These are phyloP conservation scores for Ustilago xerochloae DNA, from an alignment of 1,284 basidiomycete genomes.

Conservation along the genomic window DNA sequence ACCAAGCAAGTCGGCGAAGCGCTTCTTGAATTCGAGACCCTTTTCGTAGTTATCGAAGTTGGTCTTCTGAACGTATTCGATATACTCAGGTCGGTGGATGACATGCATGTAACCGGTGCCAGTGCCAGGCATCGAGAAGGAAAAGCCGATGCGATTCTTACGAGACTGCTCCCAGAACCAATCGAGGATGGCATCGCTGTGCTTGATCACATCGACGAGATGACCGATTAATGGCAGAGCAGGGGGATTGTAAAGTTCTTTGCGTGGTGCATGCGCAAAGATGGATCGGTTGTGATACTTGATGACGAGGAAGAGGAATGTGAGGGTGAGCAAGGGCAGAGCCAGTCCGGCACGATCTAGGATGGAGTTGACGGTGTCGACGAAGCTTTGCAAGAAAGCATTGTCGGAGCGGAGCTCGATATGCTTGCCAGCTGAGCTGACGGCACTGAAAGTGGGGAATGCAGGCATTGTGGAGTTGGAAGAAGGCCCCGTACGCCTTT, in stretches of 20 bases:
- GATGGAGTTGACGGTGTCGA: constrained; percentile 16
- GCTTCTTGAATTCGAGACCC: constrained; percentile 40
- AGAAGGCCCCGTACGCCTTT: no score
- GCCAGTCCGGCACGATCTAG: constrained; percentile 18
- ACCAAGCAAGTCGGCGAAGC: constrained; percentile 52
- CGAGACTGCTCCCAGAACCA: constrained; percentile 15
- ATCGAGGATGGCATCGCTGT: constrained; percentile 22
- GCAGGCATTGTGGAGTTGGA: constrained; percentile 16
- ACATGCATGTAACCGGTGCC: constrained; percentile 42
- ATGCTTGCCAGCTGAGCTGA: constrained; percentile 12
- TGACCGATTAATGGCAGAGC: constrained; percentile 43
- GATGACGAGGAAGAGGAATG: constrained; percentile 22
- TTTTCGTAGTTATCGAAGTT: constrained; percentile 65
- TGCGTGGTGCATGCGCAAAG: constrained; percentile 27
- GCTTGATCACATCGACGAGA: constrained; percentile 19
- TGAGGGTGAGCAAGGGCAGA: constrained; percentile 23
- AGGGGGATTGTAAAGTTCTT: constrained; percentile 32
- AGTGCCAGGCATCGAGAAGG: constrained; percentile 19
- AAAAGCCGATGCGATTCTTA: constrained; percentile 25
- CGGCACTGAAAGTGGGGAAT: constrained; percentile 21
- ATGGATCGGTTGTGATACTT: constrained; percentile 45
- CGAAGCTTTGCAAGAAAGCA: constrained; percentile 13
- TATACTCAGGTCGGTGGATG: constrained; percentile 52
- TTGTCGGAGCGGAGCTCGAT: constrained; percentile 35
- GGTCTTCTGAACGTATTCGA: constrained; percentile 65